Evolutionary conservation across 169 alveolate genomes (phyloP), one percentile per base, ranked within the genome.

Genomic region (Plasmodium vivax): DNA sequence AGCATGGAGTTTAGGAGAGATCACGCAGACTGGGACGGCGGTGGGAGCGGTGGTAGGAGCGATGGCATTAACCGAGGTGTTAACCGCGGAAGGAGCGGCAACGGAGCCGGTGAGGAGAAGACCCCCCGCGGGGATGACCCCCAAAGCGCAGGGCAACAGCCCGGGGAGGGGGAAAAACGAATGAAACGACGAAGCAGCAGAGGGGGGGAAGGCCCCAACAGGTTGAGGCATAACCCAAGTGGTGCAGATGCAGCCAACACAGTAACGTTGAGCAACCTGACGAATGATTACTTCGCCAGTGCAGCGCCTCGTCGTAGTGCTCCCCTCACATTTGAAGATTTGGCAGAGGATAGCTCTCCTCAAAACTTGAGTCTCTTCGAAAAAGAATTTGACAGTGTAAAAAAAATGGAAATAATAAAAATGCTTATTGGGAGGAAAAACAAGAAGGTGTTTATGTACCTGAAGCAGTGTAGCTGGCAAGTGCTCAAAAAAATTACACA

Each of bases 331-430:
- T 68, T 9, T 27, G 77, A 68, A 68, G 27, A 71, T 27, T 3
- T 68, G 8, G 82, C 56, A 32, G 7, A 72, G 19, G 30, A 72
- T 9, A 34, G 41, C 23, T 71, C 47, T 7, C 41, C 73, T 4
- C 7, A 27, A 30, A 14, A 72, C 43, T 12, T 19, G 16, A 56
- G 14, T 1, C 8, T 27, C 7, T 84, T 84, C 34, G 83, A 54
- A n/a, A 54, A 87, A 1, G 82, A 87, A 54, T 87, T 32, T 87
- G 41, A 87, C 16, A 62, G 58, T 36, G 74, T 90, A 43, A 90
- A 80, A 80, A 90, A 90, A 41, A 71, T 23, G 43, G 83, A 90
- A 36, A 90, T 90, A 2, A 79, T 90, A 34, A 90, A 80, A 80
- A 90, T 90, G 90, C 27, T 90, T 45, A 12, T 90, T 19, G n/a